Evolutionary conservation across 495 filamentous ascomycete genomes (phyloP), one percentile per base, ranked within the genome.

Genomic region (Chaetomium tenue): DNA sequence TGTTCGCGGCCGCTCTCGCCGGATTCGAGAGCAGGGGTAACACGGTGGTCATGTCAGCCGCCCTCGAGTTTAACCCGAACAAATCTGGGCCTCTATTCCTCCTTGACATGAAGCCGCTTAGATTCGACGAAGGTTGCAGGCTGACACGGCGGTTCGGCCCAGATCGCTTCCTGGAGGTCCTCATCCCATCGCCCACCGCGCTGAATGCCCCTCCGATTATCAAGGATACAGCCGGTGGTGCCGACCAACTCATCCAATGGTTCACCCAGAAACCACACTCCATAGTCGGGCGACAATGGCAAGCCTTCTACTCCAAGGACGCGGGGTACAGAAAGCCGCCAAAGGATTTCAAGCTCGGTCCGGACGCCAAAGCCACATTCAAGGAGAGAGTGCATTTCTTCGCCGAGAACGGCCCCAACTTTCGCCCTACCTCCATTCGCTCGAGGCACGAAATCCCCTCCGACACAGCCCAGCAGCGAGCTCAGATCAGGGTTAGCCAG

Each of bases 81-180:
- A 69, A 65, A 39, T 64, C 53, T 5, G 77, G 74, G 0, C 77
- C 79, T 7, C 60, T 76, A 9, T 80, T 77, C 40, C 48, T 66
- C 1, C 63, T 83, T 22, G 71, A 66, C 39, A 72, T 81, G 60
- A 74, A 71, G 22, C 77, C 80, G 1, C 54, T 82, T 8, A 68
- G 63, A 44, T 61, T 81, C 50, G 76, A 80, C 51, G 69, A 79
- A 42, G 67, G 74, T 4, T 78, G 78, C 61, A 74, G 80, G 15
- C 69, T 82, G 15, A 72, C 70, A n/a, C 70, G 80, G 52, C 75
- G 75, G n/a, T 81, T 82, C 60, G 80, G 79, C 6, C 67, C 77
- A 5, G 80, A 82, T 52, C 74, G 79, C 11, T 81, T 81, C 42
- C 66, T 82, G 42, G 79, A 82, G 26, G 64, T 82, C 6, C 64